Evolutionary conservation across 1,284 basidiomycete genomes (phyloP), one percentile per base, ranked within the genome.

Genomic region (Singerocomus inundabilis): DNA sequence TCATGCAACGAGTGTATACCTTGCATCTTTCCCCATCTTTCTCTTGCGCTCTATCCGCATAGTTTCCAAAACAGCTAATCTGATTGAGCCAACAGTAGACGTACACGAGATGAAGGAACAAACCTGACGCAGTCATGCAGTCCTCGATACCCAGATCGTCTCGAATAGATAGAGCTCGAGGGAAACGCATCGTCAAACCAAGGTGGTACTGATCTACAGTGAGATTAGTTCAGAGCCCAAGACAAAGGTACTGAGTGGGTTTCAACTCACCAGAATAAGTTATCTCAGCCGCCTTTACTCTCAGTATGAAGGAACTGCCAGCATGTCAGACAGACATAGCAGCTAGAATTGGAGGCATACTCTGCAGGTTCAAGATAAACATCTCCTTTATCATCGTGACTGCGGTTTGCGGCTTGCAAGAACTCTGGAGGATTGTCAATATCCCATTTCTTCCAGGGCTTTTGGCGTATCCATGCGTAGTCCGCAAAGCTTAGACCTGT

Each of bases 211-310:
- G 80, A 58, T 87, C 88, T 89, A 43, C 7, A 52, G 13, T 50
- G 29, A 24, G 2, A 6, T 48, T 8, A 51, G 37, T 29, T 18
- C 26, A 18, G 30, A 13, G 33, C 32, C 28, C 8, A 35, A 46
- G n/a, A 31, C 16, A 26, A 38, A 1, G 9, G n/a, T 12, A 4
- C 29, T 11, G 35, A 24, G 36, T 29, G n/a, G 26, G 40, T 28
- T 4, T 16, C 21, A 2, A 40, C 72, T 57, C 49, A 85, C 92
- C 85, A 16, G 89, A 80, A 11, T 76, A 71, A 2, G 82, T 82
- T 46, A 97, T 89, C 64, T 96, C 93, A 0, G 93, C 88, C 0
- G 91, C 94, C 67, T 97, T 97, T 49, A 97, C 81, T 58, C 88
- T 88, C 55, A 97, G 57, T 30, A 97, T 87, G 68, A 93, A 93